These are phyloP conservation scores for Aphanoascus verrucosus DNA, from an alignment of 2,329 filamentous ascomycete species.

Conservation along the genomic window DNA sequence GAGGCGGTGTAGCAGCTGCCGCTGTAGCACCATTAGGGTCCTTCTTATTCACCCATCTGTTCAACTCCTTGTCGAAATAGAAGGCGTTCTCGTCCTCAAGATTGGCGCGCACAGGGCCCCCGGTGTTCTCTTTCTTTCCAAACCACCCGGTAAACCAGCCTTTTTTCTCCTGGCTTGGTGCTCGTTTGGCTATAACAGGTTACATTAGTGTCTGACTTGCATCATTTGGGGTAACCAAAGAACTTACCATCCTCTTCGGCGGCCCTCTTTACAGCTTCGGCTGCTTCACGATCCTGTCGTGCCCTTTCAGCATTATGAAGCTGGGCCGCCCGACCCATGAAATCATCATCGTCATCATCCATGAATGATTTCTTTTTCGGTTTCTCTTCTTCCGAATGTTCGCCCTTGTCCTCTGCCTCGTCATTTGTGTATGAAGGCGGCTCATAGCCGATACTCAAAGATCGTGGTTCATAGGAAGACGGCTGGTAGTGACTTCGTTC, in stretches of 20 bases:
- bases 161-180: slow-evolving; percentile 27
- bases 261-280: slow-evolving; percentile 74
- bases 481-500: slow-evolving; percentile 11
- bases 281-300: slow-evolving; percentile 66
- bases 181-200: slow-evolving; percentile 28
- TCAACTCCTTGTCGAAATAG: slow-evolving; percentile 88
- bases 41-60: slow-evolving; percentile 98
- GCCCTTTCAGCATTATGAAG: slow-evolving; percentile 49
- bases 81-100: slow-evolving; percentile 89
- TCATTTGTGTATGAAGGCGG: slow-evolving; percentile 26
- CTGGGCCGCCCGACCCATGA: slow-evolving; percentile 43
- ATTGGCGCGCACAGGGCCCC: slow-evolving; percentile 71
- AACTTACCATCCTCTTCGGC: slow-evolving; percentile 56
- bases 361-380: slow-evolving; percentile 68
- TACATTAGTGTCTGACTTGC: slow-evolving; percentile 21
- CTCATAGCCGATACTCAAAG: slow-evolving; percentile 23
- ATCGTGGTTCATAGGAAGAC: slow-evolving; percentile 29
- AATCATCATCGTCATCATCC: slow-evolving; percentile 64
- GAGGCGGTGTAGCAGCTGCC: slow-evolving; percentile 61
- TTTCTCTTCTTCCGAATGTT: slow-evolving; percentile 43
- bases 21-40: slow-evolving; percentile 52
- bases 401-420: slow-evolving; percentile 44
- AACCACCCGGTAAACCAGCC: slow-evolving; percentile 86
- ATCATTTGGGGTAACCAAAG: neutral
- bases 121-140: slow-evolving; percentile 47